A percentile compares a stretch with the other conserved stretches of the same genome.
Evolutionary conservation across 2,329 filamentous ascomycete species (phyloP).

Genomic region (Penicillium sp.): DNA sequence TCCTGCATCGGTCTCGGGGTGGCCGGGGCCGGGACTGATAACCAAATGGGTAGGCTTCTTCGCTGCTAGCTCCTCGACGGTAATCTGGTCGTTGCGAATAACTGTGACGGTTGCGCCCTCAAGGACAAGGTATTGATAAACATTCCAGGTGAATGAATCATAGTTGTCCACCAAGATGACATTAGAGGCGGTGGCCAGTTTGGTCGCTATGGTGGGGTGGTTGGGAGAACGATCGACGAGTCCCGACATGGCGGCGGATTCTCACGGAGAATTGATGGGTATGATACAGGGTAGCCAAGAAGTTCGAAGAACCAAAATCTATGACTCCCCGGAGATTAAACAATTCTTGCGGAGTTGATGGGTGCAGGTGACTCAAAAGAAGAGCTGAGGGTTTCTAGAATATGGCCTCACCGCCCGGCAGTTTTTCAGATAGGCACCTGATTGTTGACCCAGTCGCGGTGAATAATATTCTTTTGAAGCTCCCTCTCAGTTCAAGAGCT

Average conservation of each 20-base stretch:
- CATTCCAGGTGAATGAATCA: slow-evolving; percentile 99
- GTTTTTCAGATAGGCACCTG: slow-evolving; percentile 40
- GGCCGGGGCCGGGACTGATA: slow-evolving; percentile 91
- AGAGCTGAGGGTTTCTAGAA: slow-evolving; percentile 13
- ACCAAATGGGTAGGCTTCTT: slow-evolving; percentile 91
- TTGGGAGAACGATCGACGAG: slow-evolving; percentile 78
- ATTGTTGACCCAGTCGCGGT: slow-evolving; percentile 40
- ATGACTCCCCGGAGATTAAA: neutral
- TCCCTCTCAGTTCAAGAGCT: slow-evolving; percentile 26
- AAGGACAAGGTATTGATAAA: slow-evolving; percentile 97
- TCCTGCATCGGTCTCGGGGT: slow-evolving; percentile 87
- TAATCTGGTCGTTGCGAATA: slow-evolving; percentile 88
- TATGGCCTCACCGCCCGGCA: slow-evolving; percentile 30
- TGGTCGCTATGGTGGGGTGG: slow-evolving; percentile 73
- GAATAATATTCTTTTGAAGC: slow-evolving; percentile 34
- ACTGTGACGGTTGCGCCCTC: slow-evolving; percentile 91
- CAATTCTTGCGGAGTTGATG: neutral
- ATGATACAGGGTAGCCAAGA: neutral
- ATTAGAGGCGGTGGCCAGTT: slow-evolving; percentile 80
- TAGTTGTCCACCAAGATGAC: slow-evolving; percentile 98
- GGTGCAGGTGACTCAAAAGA: slow-evolving; percentile 16
- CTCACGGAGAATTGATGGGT: neutral
- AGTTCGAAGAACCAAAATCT: neutral
- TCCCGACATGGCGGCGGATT: slow-evolving; percentile 38
- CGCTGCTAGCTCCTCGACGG: slow-evolving; percentile 77